A percentile compares a stretch with the other conserved stretches of the same genome.
These are phyloP conservation scores for Candida tammaniensis DNA, from an alignment of 805 yeast species.

Conservation along the genomic window DNA sequence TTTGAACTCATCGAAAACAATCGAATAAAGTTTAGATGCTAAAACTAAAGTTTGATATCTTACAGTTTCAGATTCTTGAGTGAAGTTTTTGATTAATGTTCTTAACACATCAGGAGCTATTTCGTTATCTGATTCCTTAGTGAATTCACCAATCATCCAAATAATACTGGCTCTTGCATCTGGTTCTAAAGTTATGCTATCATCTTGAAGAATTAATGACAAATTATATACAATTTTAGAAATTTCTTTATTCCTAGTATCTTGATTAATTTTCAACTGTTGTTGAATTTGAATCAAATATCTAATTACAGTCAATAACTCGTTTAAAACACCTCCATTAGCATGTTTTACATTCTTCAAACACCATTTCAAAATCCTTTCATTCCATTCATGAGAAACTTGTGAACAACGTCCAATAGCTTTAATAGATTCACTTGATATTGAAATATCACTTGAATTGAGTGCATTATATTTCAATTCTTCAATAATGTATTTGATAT, in stretches of 20 bases:
- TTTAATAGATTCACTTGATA: constrained; percentile 50
- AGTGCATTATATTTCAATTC: constrained; percentile 59
- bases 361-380: constrained; percentile 63
- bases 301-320: constrained; percentile 70
- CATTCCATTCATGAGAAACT: constrained; percentile 45
- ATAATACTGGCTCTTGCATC: constrained; percentile 78
- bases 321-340: constrained; percentile 46
- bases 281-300: constrained; percentile 62
- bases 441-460: constrained; percentile 12
- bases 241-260: constrained; percentile 33
- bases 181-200: constrained; percentile 19
- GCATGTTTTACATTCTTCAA: constrained; percentile 42
- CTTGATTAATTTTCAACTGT: constrained; percentile 11
- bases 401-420: constrained; percentile 63
- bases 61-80: constrained; percentile 53
- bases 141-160: constrained; percentile 89
- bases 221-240: constrained; percentile 55
- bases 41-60: constrained; percentile 69
- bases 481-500: constrained; percentile 48
- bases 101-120: constrained; percentile 79
- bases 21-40: constrained; percentile 69
- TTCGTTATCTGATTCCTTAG: constrained; percentile 29
- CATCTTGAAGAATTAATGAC: constrained; percentile 25
- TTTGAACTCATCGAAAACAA: constrained; percentile 45
- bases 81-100: constrained; percentile 49